A percentile compares a stretch with the other conserved stretches of the same genome.
Conservation (phyloP, 192 early-diverging fungal species). For the Coemansia sp. region DNA sequence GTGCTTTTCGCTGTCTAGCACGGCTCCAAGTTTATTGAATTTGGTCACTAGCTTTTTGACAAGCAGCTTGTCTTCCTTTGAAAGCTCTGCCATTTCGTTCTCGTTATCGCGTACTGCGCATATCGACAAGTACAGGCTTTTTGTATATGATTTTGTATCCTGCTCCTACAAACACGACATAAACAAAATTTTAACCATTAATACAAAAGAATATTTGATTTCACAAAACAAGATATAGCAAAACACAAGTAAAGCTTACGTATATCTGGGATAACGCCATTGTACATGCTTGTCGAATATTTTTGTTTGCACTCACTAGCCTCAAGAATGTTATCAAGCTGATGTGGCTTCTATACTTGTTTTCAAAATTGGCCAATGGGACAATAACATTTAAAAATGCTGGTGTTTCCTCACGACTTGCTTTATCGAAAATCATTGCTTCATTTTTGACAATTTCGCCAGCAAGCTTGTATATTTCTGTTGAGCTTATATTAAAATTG, state of each 20-base stretch:
- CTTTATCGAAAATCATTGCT: background rate
- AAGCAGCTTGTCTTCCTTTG: conserved; percentile 44
- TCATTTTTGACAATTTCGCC: background rate
- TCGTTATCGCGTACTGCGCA: background rate
- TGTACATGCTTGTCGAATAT: background rate
- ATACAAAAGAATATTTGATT: no score
- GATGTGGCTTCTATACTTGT: background rate
- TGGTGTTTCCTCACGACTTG: background rate
- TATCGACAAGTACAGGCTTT: background rate
- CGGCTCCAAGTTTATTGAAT: conserved; percentile 65
- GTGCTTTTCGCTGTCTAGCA: conserved; percentile 57
- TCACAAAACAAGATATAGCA: background rate
- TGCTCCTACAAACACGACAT: background rate
- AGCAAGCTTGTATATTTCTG: background rate
- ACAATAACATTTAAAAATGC: background rate
- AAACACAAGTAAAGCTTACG: conserved; percentile 3
- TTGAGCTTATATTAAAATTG: background rate
- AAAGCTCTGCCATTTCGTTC: background rate
- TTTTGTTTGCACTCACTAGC: background rate
- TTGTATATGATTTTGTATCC: background rate
- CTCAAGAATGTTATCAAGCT: background rate
- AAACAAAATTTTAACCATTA: no score
- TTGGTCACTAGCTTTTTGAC: conserved; percentile 60
- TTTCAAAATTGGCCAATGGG: background rate
- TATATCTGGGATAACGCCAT: background rate